Conservation (phyloP, 2,329 filamentous ascomycete genomes). For the Pseudogymnoascus sp. region DNA sequence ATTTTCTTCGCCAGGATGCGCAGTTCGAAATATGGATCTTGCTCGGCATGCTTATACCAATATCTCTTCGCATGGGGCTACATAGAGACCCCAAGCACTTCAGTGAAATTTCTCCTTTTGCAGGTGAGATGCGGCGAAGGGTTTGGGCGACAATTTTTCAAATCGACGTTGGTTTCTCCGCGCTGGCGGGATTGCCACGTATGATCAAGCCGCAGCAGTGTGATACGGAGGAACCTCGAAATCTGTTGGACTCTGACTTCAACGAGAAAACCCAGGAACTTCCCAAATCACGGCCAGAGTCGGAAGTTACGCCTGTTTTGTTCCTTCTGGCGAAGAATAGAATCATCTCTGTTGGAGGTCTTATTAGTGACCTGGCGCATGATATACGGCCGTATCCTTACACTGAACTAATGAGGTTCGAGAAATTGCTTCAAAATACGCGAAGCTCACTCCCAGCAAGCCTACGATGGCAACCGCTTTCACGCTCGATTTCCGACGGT, state of each 20-base stretch:
- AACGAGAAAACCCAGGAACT: conserved; percentile 28
- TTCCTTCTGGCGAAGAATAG: conserved; percentile 38
- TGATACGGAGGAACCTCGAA: conserved; percentile 66
- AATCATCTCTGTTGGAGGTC: conserved; percentile 41
- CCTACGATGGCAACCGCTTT: conserved; percentile 40
- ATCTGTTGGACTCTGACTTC: conserved; percentile 39
- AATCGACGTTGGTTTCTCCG: conserved; percentile 68
- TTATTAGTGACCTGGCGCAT: conserved; percentile 44
- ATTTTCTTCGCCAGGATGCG: conserved; percentile 27
- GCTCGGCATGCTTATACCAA: conserved; percentile 44
- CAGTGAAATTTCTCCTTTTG: conserved; percentile 60
- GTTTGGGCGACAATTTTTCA: conserved; percentile 65
- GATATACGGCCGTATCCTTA: conserved; percentile 40
- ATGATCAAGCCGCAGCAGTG: conserved; percentile 70
- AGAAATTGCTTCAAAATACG: conserved; percentile 37
- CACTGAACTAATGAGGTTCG: conserved; percentile 41
- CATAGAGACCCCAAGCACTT: conserved; percentile 73
- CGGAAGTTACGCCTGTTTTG: conserved; percentile 22
- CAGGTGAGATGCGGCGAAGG: conserved; percentile 67
- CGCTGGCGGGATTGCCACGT: conserved; percentile 51
- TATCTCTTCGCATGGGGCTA: conserved; percentile 60
- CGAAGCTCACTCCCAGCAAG: conserved; percentile 38
- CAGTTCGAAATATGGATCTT: conserved; percentile 40
- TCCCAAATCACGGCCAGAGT: conserved; percentile 24
- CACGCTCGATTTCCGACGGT: conserved; percentile 39